A percentile compares a stretch with the other conserved stretches of the same genome.
These are phyloP conservation scores for Gymnopilus junonius DNA, from an alignment of 768 basidiomycete genomes.

Conservation along the genomic window DNA sequence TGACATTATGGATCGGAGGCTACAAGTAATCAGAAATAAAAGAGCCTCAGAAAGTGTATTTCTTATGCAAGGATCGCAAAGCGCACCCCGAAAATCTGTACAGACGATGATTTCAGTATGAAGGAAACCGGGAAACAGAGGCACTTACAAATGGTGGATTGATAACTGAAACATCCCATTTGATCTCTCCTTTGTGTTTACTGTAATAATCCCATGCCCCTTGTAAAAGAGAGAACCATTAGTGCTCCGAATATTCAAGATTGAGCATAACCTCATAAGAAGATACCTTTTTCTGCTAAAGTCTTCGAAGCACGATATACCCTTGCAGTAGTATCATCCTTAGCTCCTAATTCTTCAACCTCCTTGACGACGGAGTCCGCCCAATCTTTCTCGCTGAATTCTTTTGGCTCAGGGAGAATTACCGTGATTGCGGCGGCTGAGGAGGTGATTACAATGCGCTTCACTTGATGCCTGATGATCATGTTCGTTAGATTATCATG, in stretches of 20 bases:
- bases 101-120: neutral
- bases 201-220: constrained; percentile 47
- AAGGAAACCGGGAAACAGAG: too few relatives aligned
- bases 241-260: neutral
- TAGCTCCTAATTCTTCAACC: constrained; percentile 50
- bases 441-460: constrained; percentile 72
- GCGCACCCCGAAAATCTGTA: constrained; percentile 11
- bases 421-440: constrained; percentile 55
- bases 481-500: neutral
- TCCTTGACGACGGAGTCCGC: constrained; percentile 51
- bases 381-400: constrained; percentile 63
- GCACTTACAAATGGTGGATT: constrained; percentile 46
- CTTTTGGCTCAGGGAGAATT: constrained; percentile 24
- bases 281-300: constrained; percentile 61
- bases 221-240: constrained; percentile 16
- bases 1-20: constrained; percentile 49
- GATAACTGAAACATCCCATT: constrained; percentile 55
- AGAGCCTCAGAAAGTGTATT: neutral
- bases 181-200: constrained; percentile 42
- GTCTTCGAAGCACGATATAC: constrained; percentile 66
- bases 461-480: constrained; percentile 44
- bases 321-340: constrained; percentile 28
- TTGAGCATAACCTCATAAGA: too few relatives aligned
- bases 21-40: constrained; percentile 14
- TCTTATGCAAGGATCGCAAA: neutral